Evolutionary conservation across 345 rosid species (phyloP).

Genomic region (Gossypioides kirkii): DNA sequence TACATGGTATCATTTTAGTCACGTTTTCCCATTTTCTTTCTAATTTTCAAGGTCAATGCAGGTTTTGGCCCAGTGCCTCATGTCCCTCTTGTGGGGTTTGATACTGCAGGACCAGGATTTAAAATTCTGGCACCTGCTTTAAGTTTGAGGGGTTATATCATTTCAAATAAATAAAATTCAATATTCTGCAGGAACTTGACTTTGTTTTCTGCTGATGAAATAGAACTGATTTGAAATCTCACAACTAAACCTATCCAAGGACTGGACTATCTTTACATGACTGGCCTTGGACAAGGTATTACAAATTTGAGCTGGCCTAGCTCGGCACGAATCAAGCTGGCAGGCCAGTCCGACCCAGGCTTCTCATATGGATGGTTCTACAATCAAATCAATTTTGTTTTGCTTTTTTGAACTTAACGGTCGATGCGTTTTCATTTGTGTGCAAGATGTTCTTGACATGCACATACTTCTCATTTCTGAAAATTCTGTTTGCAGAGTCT

Average conservation of each 20-base stretch:
- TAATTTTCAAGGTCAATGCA: not conserved
- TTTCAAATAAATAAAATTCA: not conserved
- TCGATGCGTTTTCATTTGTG: not conserved
- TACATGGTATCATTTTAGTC: constrained; percentile 45
- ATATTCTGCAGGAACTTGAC: not conserved
- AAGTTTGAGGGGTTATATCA: not conserved
- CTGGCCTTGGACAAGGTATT: too few relatives aligned
- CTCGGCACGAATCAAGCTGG: not conserved
- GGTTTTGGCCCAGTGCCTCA: not conserved
- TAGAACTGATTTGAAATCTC: constrained; percentile 5
- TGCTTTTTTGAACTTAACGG: not conserved
- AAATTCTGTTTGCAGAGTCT: constrained; percentile 38
- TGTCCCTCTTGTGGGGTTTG: not conserved
- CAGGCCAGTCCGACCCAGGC: not conserved
- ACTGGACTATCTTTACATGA: not conserved
- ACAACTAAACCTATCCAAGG: not conserved
- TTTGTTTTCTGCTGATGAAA: not conserved
- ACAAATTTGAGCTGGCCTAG: not conserved
- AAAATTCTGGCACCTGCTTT: not conserved
- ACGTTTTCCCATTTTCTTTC: not conserved
- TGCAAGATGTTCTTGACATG: not conserved
- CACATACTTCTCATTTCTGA: constrained; percentile 1
- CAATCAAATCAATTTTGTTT: not conserved
- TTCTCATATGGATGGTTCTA: too few relatives aligned
- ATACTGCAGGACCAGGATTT: not conserved